Evolutionary conservation across 768 basidiomycete genomes (phyloP).

Genomic region (Russula foetens): DNA sequence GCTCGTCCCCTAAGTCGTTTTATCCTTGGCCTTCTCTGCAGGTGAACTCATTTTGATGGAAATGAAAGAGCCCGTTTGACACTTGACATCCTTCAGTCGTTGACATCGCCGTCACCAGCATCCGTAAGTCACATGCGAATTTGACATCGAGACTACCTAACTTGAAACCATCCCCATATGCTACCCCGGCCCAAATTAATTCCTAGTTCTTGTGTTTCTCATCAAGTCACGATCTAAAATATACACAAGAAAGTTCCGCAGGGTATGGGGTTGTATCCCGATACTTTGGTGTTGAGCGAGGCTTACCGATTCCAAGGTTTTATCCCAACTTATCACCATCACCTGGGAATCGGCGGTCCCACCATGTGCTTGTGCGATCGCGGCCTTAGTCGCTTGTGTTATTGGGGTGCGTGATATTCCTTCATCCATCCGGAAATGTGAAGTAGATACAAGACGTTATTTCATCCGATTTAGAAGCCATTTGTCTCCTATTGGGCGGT

Average conservation of each 20-base stretch:
- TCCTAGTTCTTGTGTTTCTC: conserved; percentile 11
- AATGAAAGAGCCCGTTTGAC: not conserved
- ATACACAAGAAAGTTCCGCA: conserved; percentile 6
- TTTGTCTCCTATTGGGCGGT: conserved; percentile 23
- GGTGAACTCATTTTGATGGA: not conserved
- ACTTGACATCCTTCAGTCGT: not conserved
- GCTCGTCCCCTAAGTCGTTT: not conserved
- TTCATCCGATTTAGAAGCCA: conserved; percentile 4
- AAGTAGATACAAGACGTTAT: not conserved
- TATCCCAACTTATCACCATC: conserved; percentile 17
- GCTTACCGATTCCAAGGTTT: not conserved
- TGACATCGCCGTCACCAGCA: conserved; percentile 10
- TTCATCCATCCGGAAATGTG: not conserved
- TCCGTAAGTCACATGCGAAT: not conserved
- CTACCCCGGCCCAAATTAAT: not conserved
- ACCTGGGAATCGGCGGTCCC: conserved; percentile 27
- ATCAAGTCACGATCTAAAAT: not conserved
- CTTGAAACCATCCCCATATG: not conserved
- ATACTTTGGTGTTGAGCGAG: not conserved
- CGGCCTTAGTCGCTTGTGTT: conserved; percentile 20
- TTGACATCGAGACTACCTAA: not conserved
- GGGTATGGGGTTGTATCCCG: not conserved
- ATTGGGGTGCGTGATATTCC: not conserved
- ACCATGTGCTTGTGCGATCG: conserved; percentile 24
- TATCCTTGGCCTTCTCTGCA: conserved; percentile 1